Conservation (phyloP, 148 eudicot genomes). For the Arctostaphylos glauca region DNA sequence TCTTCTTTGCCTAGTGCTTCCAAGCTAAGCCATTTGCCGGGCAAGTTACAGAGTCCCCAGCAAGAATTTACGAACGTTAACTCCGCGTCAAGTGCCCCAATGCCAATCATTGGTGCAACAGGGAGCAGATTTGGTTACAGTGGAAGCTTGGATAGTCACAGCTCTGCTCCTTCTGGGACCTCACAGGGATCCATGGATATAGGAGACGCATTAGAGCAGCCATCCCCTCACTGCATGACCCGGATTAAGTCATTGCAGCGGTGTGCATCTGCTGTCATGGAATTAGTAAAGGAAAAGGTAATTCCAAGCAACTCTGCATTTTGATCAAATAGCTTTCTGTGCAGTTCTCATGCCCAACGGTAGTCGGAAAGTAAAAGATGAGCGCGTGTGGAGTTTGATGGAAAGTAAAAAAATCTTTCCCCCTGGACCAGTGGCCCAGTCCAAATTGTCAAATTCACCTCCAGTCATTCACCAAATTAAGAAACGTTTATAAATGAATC, state of each 20-base stretch:
- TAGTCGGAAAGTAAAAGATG: neutral
- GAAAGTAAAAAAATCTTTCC: neutral
- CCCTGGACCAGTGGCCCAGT: neutral
- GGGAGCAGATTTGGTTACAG: constrained; percentile 28
- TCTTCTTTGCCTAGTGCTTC: constrained; percentile 55
- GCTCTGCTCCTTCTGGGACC: constrained; percentile 64
- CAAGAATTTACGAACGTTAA: constrained; percentile 35
- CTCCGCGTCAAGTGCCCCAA: constrained; percentile 43
- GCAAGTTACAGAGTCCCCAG: constrained; percentile 37
- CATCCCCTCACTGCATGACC: constrained; percentile 58
- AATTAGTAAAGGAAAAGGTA: constrained; percentile 81
- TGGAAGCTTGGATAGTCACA: constrained; percentile 58
- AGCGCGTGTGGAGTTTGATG: neutral
- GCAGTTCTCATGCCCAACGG: neutral
- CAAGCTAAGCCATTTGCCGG: constrained; percentile 44
- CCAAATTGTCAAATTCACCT: neutral
- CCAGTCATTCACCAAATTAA: neutral
- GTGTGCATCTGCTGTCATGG: constrained; percentile 71
- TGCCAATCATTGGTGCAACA: constrained; percentile 52
- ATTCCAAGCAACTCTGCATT: constrained; percentile 2
- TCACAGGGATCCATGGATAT: constrained; percentile 66
- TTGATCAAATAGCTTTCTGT: neutral
- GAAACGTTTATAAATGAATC: neutral
- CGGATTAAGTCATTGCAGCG: constrained; percentile 72
- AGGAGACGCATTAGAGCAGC: constrained; percentile 55